Evolutionary conservation across 2,329 filamentous ascomycete species (phyloP), one percentile per base, ranked within the genome.

Genomic region (Cladosporium colombiae): DNA sequence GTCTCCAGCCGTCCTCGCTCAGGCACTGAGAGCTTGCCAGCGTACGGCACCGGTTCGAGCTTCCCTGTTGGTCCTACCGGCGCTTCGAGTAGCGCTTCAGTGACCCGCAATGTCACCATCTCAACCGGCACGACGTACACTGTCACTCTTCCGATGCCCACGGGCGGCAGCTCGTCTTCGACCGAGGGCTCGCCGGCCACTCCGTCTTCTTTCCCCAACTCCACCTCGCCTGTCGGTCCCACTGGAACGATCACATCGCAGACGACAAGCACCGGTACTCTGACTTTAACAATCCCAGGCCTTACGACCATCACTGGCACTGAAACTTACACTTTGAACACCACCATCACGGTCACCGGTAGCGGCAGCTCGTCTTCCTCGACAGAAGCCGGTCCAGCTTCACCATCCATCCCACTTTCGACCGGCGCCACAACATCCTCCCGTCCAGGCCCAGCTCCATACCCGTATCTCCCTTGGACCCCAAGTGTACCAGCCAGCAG

Each of bases 381-480:
- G 27, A 57, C 64, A 1, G 62, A 64, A 57, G 59, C 23, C 31
- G 50, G 46, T 7, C 46, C 62, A 11, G 44, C 70, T 10, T 21
- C 40, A 33, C 63, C 66, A 18, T 33, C 68, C 72, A 53, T 65
- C 56, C 18, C 73, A 70, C 61, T 58, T 68, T 23, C 76, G 70
- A 44, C 75, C 74, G 55, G 76, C 76, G 25, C 70, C 71, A 44
- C 79, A 75, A 14, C 76, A 75, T 37, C 73, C 75, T 40, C 77
- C 76, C n/a, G 78, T 79, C 1, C 78, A 78, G 11, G 78, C 79
- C 27, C 79, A 78, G 46, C 79, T 76, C 31, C 75, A 77, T 57
- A 78, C 46, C 73, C 73, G 10, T 73, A 75, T 44, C 70, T 11
- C 68, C 71, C 37, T 70, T 70, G 14, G 25, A 23, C 37, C 25